Evolutionary conservation across 768 basidiomycete genomes (phyloP).

Genomic region (Tulasnella sp.): DNA sequence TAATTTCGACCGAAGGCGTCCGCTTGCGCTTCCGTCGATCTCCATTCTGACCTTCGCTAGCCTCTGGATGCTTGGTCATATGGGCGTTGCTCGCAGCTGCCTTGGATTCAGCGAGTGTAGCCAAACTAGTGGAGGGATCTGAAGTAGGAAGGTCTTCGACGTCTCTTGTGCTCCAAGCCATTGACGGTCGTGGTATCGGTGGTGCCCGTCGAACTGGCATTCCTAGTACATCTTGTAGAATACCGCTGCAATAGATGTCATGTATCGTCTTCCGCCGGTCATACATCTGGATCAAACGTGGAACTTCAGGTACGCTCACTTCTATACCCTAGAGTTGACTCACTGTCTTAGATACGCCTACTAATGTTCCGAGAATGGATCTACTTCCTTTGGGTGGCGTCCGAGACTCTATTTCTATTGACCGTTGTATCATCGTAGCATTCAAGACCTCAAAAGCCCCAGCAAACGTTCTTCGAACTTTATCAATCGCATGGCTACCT

Average conservation of each 20-base stretch:
- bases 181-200: no score
- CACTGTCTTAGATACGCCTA: slow-evolving; percentile 80
- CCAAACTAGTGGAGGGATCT: no score
- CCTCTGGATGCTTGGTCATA: background rate
- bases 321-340: background rate
- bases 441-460: slow-evolving; percentile 60
- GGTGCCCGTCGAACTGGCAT: slow-evolving; percentile 7
- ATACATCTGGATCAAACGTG: slow-evolving; percentile 43
- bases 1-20: background rate
- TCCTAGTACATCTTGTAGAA: slow-evolving; percentile 49
- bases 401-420: slow-evolving; percentile 28
- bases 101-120: background rate
- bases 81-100: background rate
- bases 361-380: slow-evolving; percentile 56
- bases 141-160: no score
- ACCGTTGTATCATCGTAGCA: slow-evolving; percentile 53
- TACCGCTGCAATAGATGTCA: slow-evolving; percentile 51
- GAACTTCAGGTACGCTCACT: background rate
- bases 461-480: slow-evolving; percentile 71
- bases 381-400: slow-evolving; percentile 52
- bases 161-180: no score
- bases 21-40: background rate
- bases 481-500: slow-evolving; percentile 73
- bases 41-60: background rate
- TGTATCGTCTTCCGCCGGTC: slow-evolving; percentile 59